Conservation (phyloP, 352 stramenopile species). For the Peronospora tabacina region DNA sequence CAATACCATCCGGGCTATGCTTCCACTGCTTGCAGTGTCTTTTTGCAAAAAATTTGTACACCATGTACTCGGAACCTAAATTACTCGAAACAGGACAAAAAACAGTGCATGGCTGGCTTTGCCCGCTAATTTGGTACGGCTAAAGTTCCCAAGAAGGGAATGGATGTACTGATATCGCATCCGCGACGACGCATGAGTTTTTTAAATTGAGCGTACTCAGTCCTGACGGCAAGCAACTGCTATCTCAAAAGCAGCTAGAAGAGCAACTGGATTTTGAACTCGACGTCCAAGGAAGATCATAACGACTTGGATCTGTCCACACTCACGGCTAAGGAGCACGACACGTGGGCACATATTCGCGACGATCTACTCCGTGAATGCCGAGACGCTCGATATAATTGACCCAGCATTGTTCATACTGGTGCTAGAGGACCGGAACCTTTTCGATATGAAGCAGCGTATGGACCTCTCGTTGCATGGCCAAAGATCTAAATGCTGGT, state of each 20-base stretch:
- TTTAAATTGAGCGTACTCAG: slow-evolving; percentile 82
- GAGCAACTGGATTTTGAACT: slow-evolving; percentile 56
- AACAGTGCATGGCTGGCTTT: slow-evolving; percentile 87
- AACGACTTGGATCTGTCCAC: slow-evolving; percentile 62
- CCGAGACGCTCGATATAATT: slow-evolving; percentile 62
- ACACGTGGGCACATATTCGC: slow-evolving; percentile 80
- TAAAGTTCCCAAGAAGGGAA: slow-evolving; percentile 60
- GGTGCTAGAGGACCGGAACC: slow-evolving; percentile 74
- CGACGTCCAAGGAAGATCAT: slow-evolving; percentile 33
- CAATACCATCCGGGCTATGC: slow-evolving; percentile 84
- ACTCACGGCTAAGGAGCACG: slow-evolving; percentile 76
- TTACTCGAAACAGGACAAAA: slow-evolving; percentile 78
- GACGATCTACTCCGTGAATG: slow-evolving; percentile 70
- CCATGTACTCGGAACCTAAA: slow-evolving; percentile 64
- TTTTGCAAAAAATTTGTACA: slow-evolving; percentile 87
- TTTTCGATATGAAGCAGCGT: slow-evolving; percentile 58
- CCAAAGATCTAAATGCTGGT: slow-evolving; percentile 81
- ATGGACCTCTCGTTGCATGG: slow-evolving; percentile 82
- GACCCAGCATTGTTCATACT: slow-evolving; percentile 88
- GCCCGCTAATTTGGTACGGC: slow-evolving; percentile 82
- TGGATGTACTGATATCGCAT: slow-evolving; percentile 71
- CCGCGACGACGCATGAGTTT: slow-evolving; percentile 79
- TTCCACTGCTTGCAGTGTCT: slow-evolving; percentile 88
- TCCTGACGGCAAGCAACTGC: slow-evolving; percentile 68
- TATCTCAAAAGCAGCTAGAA: slow-evolving; percentile 66